Conservation (phyloP, 495 filamentous ascomycete species). For the Neurospora sp. region DNA sequence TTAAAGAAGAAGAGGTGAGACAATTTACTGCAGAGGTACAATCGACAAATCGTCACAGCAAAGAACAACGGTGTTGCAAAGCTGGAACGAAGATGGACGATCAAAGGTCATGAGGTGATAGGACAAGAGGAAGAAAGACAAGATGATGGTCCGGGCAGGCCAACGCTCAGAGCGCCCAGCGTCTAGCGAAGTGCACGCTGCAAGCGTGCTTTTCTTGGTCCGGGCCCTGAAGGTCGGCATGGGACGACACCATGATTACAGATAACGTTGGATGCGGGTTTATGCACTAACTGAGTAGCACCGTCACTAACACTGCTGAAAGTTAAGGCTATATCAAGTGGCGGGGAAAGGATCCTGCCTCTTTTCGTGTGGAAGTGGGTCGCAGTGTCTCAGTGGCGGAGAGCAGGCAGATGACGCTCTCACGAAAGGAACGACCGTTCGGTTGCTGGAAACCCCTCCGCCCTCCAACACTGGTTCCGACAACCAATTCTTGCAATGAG, state of each 20-base stretch:
- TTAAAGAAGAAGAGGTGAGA: not conserved
- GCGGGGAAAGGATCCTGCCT: not conserved
- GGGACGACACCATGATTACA: not conserved
- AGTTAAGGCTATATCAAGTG: not conserved
- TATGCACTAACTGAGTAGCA: not conserved
- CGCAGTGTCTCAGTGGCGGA: not conserved
- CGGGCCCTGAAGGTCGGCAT: not conserved
- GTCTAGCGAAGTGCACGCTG: not conserved
- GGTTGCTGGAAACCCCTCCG: too few species aligned
- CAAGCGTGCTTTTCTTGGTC: not conserved
- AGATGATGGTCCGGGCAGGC: not conserved
- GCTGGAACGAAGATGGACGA: not conserved
- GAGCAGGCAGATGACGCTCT: not conserved
- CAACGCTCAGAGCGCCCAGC: not conserved
- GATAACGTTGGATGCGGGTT: not conserved
- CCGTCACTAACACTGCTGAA: too few species aligned
- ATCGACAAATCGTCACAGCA: not conserved
- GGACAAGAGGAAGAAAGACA: not conserved
- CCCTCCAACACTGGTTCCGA: not conserved
- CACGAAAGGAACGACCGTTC: not conserved
- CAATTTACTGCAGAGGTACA: not conserved
- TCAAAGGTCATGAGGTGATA: not conserved
- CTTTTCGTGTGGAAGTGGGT: not conserved
- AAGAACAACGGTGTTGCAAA: not conserved
- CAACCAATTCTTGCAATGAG: not conserved